Evolutionary conservation across 1,284 basidiomycete genomes (phyloP).

Genomic region (Cerioporus squamosus): DNA sequence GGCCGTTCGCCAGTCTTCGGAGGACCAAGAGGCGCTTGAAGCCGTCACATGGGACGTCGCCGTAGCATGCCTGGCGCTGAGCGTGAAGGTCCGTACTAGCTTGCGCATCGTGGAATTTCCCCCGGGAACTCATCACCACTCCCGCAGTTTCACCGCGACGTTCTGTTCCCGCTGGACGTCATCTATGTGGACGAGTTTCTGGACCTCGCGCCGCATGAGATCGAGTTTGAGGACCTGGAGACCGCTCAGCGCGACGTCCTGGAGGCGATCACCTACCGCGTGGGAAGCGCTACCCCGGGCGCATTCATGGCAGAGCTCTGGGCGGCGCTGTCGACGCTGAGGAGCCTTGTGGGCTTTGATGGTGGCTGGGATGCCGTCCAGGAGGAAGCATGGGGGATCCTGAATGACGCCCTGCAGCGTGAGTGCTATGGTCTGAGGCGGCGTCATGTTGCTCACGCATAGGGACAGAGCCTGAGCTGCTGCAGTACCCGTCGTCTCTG

Average conservation of each 20-base stretch:
- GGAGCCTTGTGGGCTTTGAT: conserved; percentile 41
- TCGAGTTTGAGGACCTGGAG: conserved; percentile 56
- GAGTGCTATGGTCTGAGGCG: conserved; percentile 3
- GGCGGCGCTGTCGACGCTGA: conserved; percentile 54
- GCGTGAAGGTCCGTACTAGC: conserved; percentile 56
- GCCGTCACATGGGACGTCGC: conserved; percentile 57
- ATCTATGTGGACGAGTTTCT: conserved; percentile 55
- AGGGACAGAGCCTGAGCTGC: conserved; percentile 50
- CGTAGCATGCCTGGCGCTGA: conserved; percentile 57
- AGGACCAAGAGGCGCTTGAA: conserved; percentile 37
- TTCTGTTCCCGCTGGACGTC: conserved; percentile 55
- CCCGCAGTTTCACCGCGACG: conserved; percentile 65
- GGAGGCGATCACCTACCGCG: conserved; percentile 47
- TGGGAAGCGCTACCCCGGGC: conserved; percentile 59
- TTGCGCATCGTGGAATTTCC: not conserved
- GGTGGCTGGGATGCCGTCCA: conserved; percentile 50
- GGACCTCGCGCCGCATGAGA: conserved; percentile 46
- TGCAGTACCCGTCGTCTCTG: conserved; percentile 53
- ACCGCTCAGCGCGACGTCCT: conserved; percentile 61
- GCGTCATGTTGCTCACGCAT: not conserved
- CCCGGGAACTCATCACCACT: not conserved
- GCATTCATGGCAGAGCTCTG: conserved; percentile 61
- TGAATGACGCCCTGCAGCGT: conserved; percentile 54
- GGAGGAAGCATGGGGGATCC: conserved; percentile 50
- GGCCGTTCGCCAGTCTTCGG: conserved; percentile 2